These are phyloP conservation scores for Mycena haematopus DNA, from an alignment of 768 basidiomycete species.

Conservation along the genomic window DNA sequence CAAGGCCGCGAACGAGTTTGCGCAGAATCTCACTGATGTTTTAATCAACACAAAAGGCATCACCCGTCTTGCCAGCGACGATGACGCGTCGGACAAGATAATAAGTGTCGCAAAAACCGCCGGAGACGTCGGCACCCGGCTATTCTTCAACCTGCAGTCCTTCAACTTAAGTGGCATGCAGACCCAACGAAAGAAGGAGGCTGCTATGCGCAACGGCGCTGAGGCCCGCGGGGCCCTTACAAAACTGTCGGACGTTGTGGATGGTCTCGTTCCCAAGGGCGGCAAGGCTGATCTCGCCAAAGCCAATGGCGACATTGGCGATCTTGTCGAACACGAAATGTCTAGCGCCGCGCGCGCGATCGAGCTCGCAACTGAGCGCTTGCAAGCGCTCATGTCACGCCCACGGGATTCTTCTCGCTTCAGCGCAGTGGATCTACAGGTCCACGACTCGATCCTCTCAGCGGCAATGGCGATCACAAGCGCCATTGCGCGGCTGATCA, in stretches of 20 bases:
- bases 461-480: conserved; percentile 95
- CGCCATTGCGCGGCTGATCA: conserved; percentile 93
- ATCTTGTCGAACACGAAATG: conserved; percentile 98
- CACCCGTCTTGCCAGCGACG: conserved; percentile 88
- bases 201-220: conserved; percentile 88
- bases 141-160: conserved; percentile 96
- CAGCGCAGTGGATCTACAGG: conserved; percentile 91
- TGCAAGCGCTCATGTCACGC: conserved; percentile 91
- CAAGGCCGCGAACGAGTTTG: conserved; percentile 95
- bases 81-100: conserved; percentile 92
- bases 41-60: conserved; percentile 94
- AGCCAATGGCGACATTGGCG: conserved; percentile 91
- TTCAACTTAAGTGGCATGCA: conserved; percentile 89
- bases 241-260: conserved; percentile 88
- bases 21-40: conserved; percentile 91
- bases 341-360: conserved; percentile 90
- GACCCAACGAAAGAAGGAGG: conserved; percentile 77
- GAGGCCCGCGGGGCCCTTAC: conserved; percentile 83
- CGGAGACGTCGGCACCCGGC: conserved; percentile 87
- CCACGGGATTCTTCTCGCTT: conserved; percentile 88
- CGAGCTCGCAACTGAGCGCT: conserved; percentile 87
- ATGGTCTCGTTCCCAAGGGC: conserved; percentile 85
- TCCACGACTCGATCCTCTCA: conserved; percentile 95
- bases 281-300: conserved; percentile 72
- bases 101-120: conserved; percentile 82